Evolutionary conservation across 306 rosid genomes (phyloP).

Genomic region (Cicer bijugum): DNA sequence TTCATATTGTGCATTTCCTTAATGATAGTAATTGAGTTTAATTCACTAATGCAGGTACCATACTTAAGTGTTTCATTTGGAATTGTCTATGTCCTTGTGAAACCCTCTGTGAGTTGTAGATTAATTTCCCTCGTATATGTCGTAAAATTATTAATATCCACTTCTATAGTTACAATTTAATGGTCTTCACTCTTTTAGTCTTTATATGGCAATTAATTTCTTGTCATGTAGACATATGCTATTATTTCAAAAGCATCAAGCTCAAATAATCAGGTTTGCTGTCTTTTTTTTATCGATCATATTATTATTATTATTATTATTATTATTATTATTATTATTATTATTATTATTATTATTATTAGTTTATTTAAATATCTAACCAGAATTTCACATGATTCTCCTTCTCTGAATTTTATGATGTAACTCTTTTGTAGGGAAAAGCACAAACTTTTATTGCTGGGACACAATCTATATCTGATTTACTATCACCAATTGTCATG

Average conservation of each 20-base stretch:
- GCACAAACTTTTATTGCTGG: slow-evolving; percentile 88
- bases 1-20: background rate
- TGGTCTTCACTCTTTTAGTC: slow-evolving; percentile 8
- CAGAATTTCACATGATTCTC: background rate
- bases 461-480: slow-evolving; percentile 69
- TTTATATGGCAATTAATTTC: slow-evolving; percentile 33
- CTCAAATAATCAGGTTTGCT: slow-evolving; percentile 71
- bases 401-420: slow-evolving; percentile 25
- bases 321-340: background rate
- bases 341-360: background rate
- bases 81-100: slow-evolving; percentile 67
- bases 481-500: slow-evolving; percentile 76
- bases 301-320: background rate
- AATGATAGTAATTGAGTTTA: slow-evolving; percentile 24
- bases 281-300: background rate
- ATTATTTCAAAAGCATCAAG: slow-evolving; percentile 78
- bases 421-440: slow-evolving; percentile 58
- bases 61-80: slow-evolving; percentile 76
- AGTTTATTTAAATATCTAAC: background rate
- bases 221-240: slow-evolving; percentile 67
- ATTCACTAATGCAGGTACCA: slow-evolving; percentile 65
- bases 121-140: background rate
- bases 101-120: slow-evolving; percentile 67
- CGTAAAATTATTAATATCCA: background rate
- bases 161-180: background rate